Conservation (phyloP, 164 flowering plant genomes). For the Magnolia sinica region DNA sequence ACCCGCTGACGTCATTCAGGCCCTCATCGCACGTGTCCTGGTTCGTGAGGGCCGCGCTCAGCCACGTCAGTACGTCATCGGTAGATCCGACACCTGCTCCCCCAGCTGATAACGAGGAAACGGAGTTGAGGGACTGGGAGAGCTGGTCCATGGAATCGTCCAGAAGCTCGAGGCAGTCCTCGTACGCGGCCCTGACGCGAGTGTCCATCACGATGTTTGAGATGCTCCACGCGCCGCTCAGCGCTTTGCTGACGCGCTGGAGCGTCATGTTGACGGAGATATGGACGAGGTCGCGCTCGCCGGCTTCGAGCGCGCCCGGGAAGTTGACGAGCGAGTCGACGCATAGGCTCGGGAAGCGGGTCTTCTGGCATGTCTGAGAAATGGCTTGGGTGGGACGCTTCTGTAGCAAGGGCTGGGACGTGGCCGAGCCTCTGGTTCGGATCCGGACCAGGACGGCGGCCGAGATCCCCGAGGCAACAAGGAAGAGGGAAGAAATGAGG, state of each 20-base stretch:
- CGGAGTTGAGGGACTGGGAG: constrained; percentile 44
- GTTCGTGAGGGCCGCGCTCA: constrained; percentile 84
- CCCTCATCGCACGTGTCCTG: constrained; percentile 94
- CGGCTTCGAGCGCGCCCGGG: constrained; percentile 67
- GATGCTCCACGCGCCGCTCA: constrained; percentile 47
- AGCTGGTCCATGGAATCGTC: constrained; percentile 71
- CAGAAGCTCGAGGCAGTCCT: constrained; percentile 77
- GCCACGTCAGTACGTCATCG: constrained; percentile 86
- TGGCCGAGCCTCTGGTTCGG: constrained; percentile 19
- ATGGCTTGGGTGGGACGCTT: constrained; percentile 65
- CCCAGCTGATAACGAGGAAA: constrained; percentile 17
- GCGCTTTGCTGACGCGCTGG: constrained; percentile 49
- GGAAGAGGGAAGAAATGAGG: constrained; percentile 32
- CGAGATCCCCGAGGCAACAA: constrained; percentile 50
- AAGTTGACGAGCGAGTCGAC: constrained; percentile 66
- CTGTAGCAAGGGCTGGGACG: not conserved
- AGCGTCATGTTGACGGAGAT: constrained; percentile 81
- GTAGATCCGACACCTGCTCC: constrained; percentile 21
- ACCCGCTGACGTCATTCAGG: constrained; percentile 38
- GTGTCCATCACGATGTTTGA: constrained; percentile 49
- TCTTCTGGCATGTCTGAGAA: constrained; percentile 52
- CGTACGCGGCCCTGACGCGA: constrained; percentile 58
- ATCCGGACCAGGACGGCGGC: constrained; percentile 39
- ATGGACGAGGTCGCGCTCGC: constrained; percentile 68
- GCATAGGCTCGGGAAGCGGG: constrained; percentile 71